Evolutionary conservation across 306 rosid species (phyloP).

Genomic region (Prunus dulcis): DNA sequence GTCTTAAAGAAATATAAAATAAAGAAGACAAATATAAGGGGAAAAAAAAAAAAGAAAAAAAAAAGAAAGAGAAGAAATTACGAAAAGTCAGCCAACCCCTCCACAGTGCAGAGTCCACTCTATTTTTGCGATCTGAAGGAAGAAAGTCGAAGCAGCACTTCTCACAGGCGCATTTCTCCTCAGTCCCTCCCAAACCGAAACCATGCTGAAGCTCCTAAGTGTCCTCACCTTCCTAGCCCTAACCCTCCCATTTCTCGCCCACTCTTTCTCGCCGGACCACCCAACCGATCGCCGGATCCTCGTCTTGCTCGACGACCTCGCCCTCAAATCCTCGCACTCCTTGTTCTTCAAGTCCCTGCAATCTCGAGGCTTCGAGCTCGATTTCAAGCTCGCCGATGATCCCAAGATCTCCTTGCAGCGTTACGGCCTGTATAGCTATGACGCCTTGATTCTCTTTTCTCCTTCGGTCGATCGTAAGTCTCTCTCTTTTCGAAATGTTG

Average conservation of each 20-base stretch:
- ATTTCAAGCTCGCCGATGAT: constrained; percentile 89
- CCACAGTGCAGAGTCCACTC: background rate
- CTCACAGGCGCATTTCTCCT: background rate
- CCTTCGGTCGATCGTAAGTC: constrained; percentile 85
- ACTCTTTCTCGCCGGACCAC: constrained; percentile 62
- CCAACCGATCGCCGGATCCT: constrained; percentile 80
- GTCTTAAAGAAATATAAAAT: too few species aligned
- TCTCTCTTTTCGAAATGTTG: background rate
- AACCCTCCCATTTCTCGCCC: constrained; percentile 54
- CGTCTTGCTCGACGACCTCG: constrained; percentile 81
- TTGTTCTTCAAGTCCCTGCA: constrained; percentile 73
- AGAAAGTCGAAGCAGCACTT: background rate
- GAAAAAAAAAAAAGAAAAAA: accelerated
- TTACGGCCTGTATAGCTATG: constrained; percentile 82
- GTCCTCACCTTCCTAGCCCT: constrained; percentile 47
- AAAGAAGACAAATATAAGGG: background rate
- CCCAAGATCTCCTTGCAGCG: constrained; percentile 77
- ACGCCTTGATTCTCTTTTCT: constrained; percentile 69
- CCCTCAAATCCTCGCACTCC: constrained; percentile 85
- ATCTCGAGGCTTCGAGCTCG: constrained; percentile 90
- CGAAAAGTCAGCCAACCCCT: background rate
- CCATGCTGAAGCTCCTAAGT: constrained; percentile 64
- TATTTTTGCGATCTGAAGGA: background rate
- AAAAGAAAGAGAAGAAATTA: background rate
- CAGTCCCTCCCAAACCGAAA: background rate